Evolutionary conservation across 106 monocot genomes (phyloP).

Genomic region (Amphibolis antarctica): DNA sequence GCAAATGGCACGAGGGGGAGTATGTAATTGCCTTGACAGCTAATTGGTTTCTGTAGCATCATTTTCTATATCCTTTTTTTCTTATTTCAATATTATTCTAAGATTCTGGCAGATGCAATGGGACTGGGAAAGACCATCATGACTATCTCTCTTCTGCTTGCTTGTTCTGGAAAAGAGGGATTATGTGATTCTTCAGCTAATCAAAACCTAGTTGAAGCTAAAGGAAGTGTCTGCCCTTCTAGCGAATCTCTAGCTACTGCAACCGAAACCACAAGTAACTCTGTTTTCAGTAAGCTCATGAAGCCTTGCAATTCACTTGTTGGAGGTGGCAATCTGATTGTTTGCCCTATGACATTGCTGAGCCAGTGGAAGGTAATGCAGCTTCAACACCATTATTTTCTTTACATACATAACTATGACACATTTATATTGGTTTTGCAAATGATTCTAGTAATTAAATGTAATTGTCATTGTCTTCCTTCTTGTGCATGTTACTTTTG

Average conservation of each 20-base stretch:
- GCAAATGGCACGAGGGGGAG: slow-evolving; percentile 88
- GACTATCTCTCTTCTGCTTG: slow-evolving; percentile 82
- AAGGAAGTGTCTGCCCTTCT: slow-evolving; percentile 5
- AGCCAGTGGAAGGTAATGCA: slow-evolving; percentile 85
- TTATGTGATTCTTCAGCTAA: slow-evolving; percentile 16
- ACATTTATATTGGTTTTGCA: neutral
- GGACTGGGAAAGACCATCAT: slow-evolving; percentile 96
- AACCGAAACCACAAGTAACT: slow-evolving; percentile 26
- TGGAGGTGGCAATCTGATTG: slow-evolving; percentile 72
- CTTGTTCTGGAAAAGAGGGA: slow-evolving; percentile 39
- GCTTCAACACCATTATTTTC: neutral
- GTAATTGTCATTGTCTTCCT: too few relatives aligned
- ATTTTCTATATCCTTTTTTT: slow-evolving; percentile 1
- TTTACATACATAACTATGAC: neutral
- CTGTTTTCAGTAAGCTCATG: slow-evolving; percentile 37
- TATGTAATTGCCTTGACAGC: slow-evolving; percentile 17
- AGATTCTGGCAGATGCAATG: slow-evolving; percentile 99
- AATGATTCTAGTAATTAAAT: too few relatives aligned
- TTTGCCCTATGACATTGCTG: slow-evolving; percentile 92
- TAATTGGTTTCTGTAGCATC: neutral
- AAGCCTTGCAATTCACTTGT: slow-evolving; percentile 30
- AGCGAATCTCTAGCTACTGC: slow-evolving; percentile 16
- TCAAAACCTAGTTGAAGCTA: slow-evolving; percentile 19
- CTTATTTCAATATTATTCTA: slow-evolving; percentile 9
- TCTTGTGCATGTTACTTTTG: neutral